phyloP scores from a whole-genome alignment of 768 basidiomycete species.

The Amanita muscaria region DNA sequence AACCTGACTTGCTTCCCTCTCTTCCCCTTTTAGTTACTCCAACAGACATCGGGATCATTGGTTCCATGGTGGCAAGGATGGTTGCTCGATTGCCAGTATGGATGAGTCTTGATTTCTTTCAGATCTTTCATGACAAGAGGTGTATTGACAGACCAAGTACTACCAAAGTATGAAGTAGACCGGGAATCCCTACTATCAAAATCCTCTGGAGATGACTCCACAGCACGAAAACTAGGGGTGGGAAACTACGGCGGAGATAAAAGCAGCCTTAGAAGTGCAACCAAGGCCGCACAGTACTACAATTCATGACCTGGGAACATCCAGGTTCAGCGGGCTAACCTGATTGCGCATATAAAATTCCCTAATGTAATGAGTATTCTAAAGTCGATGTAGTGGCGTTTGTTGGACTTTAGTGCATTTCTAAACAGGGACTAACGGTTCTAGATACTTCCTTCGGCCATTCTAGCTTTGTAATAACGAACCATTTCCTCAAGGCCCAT shows the following conservation, averaged over 20 bases:
- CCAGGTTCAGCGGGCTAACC: no score
- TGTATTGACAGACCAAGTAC: neutral
- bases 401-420: no score
- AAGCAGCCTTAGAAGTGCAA: no score
- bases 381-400: no score
- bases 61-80: constrained; percentile 50
- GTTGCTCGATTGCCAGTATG: constrained; percentile 48
- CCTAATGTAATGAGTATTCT: no score
- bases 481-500: constrained; percentile 97
- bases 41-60: constrained; percentile 51
- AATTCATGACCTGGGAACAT: no score
- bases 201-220: constrained; percentile 4
- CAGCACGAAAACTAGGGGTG: constrained; percentile 1
- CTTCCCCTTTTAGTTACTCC: constrained; percentile 31
- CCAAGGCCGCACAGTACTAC: no score
- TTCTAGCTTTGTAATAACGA: constrained; percentile 84
- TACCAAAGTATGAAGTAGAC: constrained; percentile 1
- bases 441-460: constrained; percentile 75
- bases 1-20: neutral
- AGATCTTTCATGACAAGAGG: neutral
- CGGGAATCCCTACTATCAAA: no score
- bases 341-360: no score
- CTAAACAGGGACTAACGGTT: neutral
- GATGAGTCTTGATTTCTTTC: neutral
- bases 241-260: no score